Evolutionary conservation across 352 stramenopile genomes (phyloP), one percentile per base, ranked within the genome.

Genomic region (Phytophthora brassicae): DNA sequence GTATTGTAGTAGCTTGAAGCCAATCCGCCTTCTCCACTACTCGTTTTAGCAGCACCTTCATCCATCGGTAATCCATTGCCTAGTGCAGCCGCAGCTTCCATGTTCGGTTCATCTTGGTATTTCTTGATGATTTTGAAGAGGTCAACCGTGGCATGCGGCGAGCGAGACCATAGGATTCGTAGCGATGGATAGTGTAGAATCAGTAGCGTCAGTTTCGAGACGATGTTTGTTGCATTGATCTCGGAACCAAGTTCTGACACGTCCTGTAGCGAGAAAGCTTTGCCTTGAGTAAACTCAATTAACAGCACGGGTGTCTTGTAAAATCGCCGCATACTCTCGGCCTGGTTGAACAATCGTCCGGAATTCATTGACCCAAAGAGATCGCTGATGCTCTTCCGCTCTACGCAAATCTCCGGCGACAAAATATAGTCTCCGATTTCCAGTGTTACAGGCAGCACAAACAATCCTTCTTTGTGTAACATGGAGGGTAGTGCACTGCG

Each of bases 381-480:
- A 74, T 99, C 97, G 59, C 82, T 91, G 39, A 95, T 80, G 60
- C 77, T 94, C 68, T 99, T 99, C 35, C 97, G 80, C 74, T 99
- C 97, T 2, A 99, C 84, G 64, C 95, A 99, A 60, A 99, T 96
- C 19, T 98, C 88, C 36, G 97, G 97, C 44, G 96, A 98, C 35
- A 99, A 72, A 7, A 99, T 95, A 71, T 98, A 99, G 74, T 99
- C 97, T 6, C 97, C 97, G 9, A 99, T 90, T 58, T 96, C 91
- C 12, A 99, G 74, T 19, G 96, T 99, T 14, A 98, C 81, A 7
- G 97, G 96, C n/a, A 95, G 78, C 22, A 99, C 74, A 51, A 95
- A 65, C 48, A 98, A 81, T 0, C 90, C 93, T 48, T 95, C 88
- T 62, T 97, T 88, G 74, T 99, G 95, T n/a, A 99, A 80, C 78